Base-by-base conservation (phyloP, 2,329 filamentous ascomycete species). In the Alternaria gansuensis region DNA sequence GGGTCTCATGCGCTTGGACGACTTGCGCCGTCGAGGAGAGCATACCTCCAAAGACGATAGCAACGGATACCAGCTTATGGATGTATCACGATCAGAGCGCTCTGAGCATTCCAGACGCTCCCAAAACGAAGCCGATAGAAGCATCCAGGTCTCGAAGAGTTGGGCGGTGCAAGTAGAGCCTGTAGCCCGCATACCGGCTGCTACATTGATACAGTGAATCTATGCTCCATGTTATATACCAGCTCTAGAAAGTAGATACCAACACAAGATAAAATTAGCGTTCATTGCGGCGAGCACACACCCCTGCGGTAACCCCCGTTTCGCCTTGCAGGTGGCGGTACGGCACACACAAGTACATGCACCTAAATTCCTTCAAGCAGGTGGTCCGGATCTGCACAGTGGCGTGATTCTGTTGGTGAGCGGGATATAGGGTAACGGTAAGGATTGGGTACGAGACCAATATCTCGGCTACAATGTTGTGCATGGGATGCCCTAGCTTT, bases 1-100 rank as follows among this genome's bases (percentile, higher is more conserved):
- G 3, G 69, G 68, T 3, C 54, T 70, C 0, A 62, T 73, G 21
- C 65, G 70, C 6, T 51, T 69, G 3, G 68, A 72, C 37, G 67
- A 70, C 21, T 31, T 54, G 23, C 59, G 64, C 10, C 51, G 64
- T 23, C 51, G 57, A 24, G 63, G 57, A 53, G 62, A 65, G 17
- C 41, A 64, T 21, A 59, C 49, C 6, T 55, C 53, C 6, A 62
- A 60, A 34, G 57, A 59, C 11, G 54, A 58, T 31, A 64, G 61
- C 33, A 59, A 57, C 28, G 57, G 45, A 21, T 66, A 66, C 24
- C 54, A 67, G 13, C 57, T 67, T 9, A 60, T 68, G 53, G 60
- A 68, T 48, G 31, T 67, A n/a, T 66, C 65, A 11, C 64, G 55
- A 26, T 53, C 57, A 23, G 44, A 34, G 10, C 48, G 41, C 17